phyloP scores from a whole-genome alignment of 176 grass and related monocot species.

The Juncus inflexus region DNA sequence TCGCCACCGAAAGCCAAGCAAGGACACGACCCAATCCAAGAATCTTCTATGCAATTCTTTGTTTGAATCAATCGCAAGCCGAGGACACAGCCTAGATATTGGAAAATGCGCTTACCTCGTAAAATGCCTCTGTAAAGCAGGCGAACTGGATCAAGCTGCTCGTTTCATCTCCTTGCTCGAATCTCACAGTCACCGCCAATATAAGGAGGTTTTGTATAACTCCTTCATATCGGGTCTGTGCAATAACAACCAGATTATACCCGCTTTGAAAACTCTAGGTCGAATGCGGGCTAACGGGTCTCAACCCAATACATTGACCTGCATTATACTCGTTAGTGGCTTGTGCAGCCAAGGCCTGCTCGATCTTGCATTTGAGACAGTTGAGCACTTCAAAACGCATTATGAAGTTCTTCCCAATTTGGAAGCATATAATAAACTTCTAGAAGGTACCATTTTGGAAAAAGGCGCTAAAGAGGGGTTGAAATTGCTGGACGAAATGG shows the following conservation, averaged over 20 bases:
- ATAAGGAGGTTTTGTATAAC: conserved; percentile 36
- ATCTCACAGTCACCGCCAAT: conserved; percentile 7
- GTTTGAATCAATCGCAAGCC: conserved; percentile 35
- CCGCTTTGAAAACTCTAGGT: conserved; percentile 24
- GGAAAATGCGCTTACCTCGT: conserved; percentile 40
- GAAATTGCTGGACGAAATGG: conserved; percentile 35
- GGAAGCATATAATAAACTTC: conserved; percentile 34
- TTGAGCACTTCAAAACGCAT: conserved; percentile 18
- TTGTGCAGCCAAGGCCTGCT: conserved; percentile 33
- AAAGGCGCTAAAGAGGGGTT: conserved; percentile 25
- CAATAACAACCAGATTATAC: conserved; percentile 20
- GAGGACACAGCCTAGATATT: conserved; percentile 28
- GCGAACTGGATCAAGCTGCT: conserved; percentile 14
- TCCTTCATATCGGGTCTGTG: conserved; percentile 34
- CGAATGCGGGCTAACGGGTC: conserved; percentile 30
- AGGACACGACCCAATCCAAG: conserved; percentile 23
- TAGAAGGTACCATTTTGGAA: conserved; percentile 26
- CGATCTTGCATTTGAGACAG: conserved; percentile 21
- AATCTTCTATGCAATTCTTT: conserved; percentile 33
- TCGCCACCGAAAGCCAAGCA: background rate
- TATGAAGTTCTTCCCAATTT: conserved; percentile 33
- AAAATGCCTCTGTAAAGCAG: conserved; percentile 21
- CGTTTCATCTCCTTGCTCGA: conserved; percentile 32
- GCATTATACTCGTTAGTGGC: conserved; percentile 34
- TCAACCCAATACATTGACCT: conserved; percentile 23